These are phyloP conservation scores for Venturia carpophila DNA, from an alignment of 2,329 filamentous ascomycete genomes.

Conservation along the genomic window DNA sequence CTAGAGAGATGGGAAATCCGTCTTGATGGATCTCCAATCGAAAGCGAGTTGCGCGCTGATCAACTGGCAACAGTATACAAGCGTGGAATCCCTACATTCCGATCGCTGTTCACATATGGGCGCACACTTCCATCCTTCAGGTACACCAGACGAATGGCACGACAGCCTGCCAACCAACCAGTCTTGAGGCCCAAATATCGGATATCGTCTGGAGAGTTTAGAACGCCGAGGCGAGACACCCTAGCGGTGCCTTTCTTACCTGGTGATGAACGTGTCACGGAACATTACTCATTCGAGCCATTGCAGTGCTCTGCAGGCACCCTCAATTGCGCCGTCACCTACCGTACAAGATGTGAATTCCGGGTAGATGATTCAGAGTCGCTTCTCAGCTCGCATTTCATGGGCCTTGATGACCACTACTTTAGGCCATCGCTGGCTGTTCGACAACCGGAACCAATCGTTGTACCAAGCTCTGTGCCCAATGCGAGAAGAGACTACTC, in stretches of 20 bases:
- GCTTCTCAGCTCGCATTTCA: constrained; percentile 83
- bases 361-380: constrained; percentile 86
- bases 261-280: constrained; percentile 50
- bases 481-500: constrained; percentile 42
- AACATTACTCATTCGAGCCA: constrained; percentile 71
- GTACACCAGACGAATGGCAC: constrained; percentile 66
- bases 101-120: constrained; percentile 75
- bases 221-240: constrained; percentile 40
- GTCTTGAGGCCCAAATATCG: constrained; percentile 71
- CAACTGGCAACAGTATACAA: constrained; percentile 85
- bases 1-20: constrained; percentile 88
- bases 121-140: constrained; percentile 82
- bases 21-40: constrained; percentile 22
- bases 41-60: constrained; percentile 17
- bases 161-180: constrained; percentile 55
- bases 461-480: constrained; percentile 68
- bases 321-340: constrained; percentile 72
- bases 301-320: constrained; percentile 81
- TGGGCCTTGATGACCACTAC: constrained; percentile 81
- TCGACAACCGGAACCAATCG: constrained; percentile 33
- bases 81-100: constrained; percentile 89
- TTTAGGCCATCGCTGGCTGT: constrained; percentile 70
- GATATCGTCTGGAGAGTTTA: constrained; percentile 55
- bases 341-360: constrained; percentile 84
- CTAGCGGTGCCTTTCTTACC: constrained; percentile 64